Evolutionary conservation across 179 eudicot species (phyloP).

Genomic region (Carnegiea gigantea): DNA sequence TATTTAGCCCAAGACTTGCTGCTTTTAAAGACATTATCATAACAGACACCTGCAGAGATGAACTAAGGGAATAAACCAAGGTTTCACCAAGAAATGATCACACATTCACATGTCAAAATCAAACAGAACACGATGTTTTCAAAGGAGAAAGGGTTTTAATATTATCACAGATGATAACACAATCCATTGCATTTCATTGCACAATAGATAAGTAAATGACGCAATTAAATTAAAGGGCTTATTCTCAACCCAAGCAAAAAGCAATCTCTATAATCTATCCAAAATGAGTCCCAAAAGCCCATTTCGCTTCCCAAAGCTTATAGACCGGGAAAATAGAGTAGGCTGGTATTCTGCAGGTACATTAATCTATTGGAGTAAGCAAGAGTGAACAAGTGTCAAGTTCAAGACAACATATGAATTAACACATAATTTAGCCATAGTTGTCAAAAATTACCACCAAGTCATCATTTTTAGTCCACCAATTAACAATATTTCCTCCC

Average conservation of each 20-base stretch:
- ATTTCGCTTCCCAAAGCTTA: not conserved
- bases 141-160: not conserved
- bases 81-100: not conserved
- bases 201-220: not conserved
- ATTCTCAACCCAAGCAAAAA: not conserved
- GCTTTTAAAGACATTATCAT: conserved; percentile 99
- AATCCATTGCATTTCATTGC: not conserved
- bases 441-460: not conserved
- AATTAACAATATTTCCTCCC: not conserved
- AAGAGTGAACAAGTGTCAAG: not conserved
- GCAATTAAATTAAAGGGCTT: not conserved
- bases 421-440: not conserved
- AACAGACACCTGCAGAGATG: conserved; percentile 64
- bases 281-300: not conserved
- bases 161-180: not conserved
- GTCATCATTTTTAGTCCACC: not conserved
- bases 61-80: not conserved
- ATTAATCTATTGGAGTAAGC: not conserved
- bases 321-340: not conserved
- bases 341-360: not conserved
- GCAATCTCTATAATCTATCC: not conserved
- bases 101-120: not conserved
- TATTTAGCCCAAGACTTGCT: conserved; percentile 98
- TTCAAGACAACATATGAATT: not conserved
- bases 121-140: not conserved